Evolutionary conservation across 1,284 basidiomycete genomes (phyloP).

Genomic region (Cryptococcus deneoformans): DNA sequence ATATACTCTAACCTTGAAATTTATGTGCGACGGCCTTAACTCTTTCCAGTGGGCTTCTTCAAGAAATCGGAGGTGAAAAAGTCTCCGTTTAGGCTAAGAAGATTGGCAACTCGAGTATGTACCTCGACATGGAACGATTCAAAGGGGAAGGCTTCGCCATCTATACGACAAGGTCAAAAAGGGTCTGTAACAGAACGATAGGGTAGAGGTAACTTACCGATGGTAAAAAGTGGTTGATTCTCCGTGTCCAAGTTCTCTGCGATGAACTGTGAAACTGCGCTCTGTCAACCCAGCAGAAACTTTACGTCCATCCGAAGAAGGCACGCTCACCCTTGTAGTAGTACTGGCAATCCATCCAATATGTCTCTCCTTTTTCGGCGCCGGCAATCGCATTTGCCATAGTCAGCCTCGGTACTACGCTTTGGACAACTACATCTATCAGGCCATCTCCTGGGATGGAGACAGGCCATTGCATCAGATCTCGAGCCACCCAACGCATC

Average conservation of each 20-base stretch:
- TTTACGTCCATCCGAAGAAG: background rate
- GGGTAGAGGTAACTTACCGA: slow-evolving; percentile 28
- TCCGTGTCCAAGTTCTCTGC: slow-evolving; percentile 64
- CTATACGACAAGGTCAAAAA: slow-evolving; percentile 53
- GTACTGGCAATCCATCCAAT: slow-evolving; percentile 64
- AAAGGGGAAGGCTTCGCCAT: slow-evolving; percentile 81
- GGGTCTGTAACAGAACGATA: background rate
- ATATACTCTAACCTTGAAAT: too few species aligned
- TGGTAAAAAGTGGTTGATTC: slow-evolving; percentile 44
- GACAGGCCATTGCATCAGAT: slow-evolving; percentile 84
- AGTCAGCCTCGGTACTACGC: slow-evolving; percentile 60
- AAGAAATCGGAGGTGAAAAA: slow-evolving; percentile 49
- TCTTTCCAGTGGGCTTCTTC: slow-evolving; percentile 23
- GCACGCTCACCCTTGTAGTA: slow-evolving; percentile 66
- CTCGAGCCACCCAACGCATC: slow-evolving; percentile 57
- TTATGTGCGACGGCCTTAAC: background rate
- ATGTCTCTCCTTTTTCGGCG: slow-evolving; percentile 64
- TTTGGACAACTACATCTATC: slow-evolving; percentile 73
- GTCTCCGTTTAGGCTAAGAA: slow-evolving; percentile 67
- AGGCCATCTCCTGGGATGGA: slow-evolving; percentile 73
- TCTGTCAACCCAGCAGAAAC: background rate
- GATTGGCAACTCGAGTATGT: slow-evolving; percentile 63
- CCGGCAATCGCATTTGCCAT: slow-evolving; percentile 64
- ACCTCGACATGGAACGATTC: slow-evolving; percentile 81
- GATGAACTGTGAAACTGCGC: slow-evolving; percentile 59